Conservation (phyloP, 345 rosid genomes). For the Salix arbutifolia region DNA sequence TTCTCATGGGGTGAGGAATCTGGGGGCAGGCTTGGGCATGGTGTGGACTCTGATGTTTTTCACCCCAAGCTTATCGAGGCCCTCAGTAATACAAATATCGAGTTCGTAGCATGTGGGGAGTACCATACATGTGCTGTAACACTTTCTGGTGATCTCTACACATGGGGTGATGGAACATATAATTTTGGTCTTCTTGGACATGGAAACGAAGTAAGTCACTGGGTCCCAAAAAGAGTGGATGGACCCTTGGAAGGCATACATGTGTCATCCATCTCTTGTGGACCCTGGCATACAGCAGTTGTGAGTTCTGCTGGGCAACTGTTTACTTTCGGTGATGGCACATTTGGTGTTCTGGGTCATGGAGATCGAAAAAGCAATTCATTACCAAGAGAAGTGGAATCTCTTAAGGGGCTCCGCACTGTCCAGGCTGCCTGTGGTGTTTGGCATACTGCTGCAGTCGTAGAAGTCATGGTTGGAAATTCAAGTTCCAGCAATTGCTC, state of each 20-base stretch:
- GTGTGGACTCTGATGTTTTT: conserved; percentile 66
- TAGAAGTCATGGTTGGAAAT: conserved; percentile 93
- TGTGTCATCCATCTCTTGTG: conserved; percentile 73
- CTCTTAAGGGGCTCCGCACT: conserved; percentile 71
- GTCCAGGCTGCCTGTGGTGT: conserved; percentile 80
- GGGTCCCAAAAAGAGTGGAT: conserved; percentile 72
- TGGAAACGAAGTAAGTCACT: conserved; percentile 71
- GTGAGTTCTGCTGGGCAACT: conserved; percentile 72
- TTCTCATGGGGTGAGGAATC: conserved; percentile 84
- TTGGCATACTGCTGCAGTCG: conserved; percentile 91
- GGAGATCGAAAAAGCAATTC: conserved; percentile 61
- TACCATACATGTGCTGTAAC: conserved; percentile 78
- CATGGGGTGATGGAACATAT: conserved; percentile 74
- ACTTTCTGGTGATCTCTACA: conserved; percentile 74
- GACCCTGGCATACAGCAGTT: conserved; percentile 85
- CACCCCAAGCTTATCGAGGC: conserved; percentile 68
- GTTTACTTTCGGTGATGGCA: conserved; percentile 79
- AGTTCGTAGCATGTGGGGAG: conserved; percentile 75
- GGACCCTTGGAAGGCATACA: conserved; percentile 77
- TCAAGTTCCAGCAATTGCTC: conserved; percentile 92
- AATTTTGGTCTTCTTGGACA: conserved; percentile 80
- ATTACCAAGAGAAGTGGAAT: conserved; percentile 72
- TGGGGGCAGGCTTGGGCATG: conserved; percentile 85
- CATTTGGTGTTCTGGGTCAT: conserved; percentile 79
- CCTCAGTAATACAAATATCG: conserved; percentile 57